Evolutionary conservation across 1,139 yeast genomes (phyloP).

Genomic region (Yamadazyma trypodendri): DNA sequence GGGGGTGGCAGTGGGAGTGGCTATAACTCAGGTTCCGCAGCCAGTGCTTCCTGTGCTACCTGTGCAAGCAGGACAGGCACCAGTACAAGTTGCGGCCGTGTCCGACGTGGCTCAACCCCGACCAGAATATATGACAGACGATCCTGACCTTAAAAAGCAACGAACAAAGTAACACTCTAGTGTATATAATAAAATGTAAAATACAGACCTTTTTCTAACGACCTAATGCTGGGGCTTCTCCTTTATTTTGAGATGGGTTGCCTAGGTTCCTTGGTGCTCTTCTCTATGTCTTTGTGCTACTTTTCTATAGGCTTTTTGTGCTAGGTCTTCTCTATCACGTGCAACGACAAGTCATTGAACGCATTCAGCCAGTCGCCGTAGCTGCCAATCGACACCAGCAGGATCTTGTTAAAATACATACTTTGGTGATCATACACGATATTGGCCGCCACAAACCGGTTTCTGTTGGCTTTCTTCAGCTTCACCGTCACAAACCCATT

Average conservation of each 20-base stretch:
- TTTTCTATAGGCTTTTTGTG: not conserved
- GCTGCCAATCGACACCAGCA: constrained; percentile 5
- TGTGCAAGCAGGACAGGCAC: no score
- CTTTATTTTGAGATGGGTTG: no score
- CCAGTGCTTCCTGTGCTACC: not conserved
- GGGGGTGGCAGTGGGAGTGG: not conserved
- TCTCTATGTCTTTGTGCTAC: not conserved
- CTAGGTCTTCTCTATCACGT: constrained; percentile 16
- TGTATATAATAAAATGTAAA: not conserved
- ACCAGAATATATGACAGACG: constrained; percentile 6
- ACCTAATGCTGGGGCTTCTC: no score
- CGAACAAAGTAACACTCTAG: constrained; percentile 12
- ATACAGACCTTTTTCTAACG: no score
- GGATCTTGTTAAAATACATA: constrained; percentile 7
- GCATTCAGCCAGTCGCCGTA: constrained; percentile 50
- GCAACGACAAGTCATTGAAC: constrained; percentile 54
- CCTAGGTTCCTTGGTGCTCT: no score
- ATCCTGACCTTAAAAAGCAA: constrained; percentile 16
- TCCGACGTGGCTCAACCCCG: not conserved
- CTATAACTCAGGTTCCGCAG: not conserved
- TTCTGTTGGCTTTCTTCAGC: constrained; percentile 26
- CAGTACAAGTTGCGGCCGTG: constrained; percentile 7
- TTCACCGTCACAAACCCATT: constrained; percentile 34
- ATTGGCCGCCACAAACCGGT: constrained; percentile 26
- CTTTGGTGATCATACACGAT: constrained; percentile 32